Evolutionary conservation across 768 basidiomycete genomes (phyloP), one percentile per base, ranked within the genome.

Genomic region (Glaciozyma martinii): DNA sequence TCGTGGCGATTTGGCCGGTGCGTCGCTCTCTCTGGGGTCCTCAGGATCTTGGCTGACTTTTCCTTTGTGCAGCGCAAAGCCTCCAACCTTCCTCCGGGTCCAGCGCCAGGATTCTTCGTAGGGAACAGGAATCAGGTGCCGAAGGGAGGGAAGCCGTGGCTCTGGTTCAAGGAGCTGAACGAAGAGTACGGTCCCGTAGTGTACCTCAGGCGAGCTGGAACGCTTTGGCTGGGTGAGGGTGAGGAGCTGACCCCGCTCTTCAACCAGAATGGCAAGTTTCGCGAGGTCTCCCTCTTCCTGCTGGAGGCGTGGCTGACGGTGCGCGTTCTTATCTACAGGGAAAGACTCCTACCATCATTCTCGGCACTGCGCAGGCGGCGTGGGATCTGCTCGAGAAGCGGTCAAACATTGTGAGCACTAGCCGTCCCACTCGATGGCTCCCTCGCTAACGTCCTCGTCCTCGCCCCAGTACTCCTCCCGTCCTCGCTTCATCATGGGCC

Each of bases 341-440:
- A 4, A 54, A 59, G 8, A 71, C 71, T 27, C 65, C 65, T 32
- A 62, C 66, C 23, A 56, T 73, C 32, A 55, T 73, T 4, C 62
- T 73, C 27, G 72, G 72, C 5, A 60, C 58, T 27, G 72, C 65
- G 56, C 56, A 57, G 56, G 61, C 61, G 3, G 72, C 72, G 1
- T 70, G 64, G 62, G 72, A 73, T 44, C 53, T 73, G 43, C 57
- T 73, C 27, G 72, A 71, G 47, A 71, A 73, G 60, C 46, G 59
- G 19, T 50, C 46, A 12, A 53, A 56, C 44, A 62, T 59, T 44
- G 33, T 43, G 25, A 40, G 49, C 18, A 4, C 27, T 3, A 9
- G 5, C 49, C 12, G 6, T 25, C 16, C 13, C 5, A 3, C 21
- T 25, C n/a, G 49, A 16, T 27, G 3, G 12, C 13, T 27, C n/a